Evolutionary conservation across 345 rosid species (phyloP).

Genomic region (Schrenkiella parvula): DNA sequence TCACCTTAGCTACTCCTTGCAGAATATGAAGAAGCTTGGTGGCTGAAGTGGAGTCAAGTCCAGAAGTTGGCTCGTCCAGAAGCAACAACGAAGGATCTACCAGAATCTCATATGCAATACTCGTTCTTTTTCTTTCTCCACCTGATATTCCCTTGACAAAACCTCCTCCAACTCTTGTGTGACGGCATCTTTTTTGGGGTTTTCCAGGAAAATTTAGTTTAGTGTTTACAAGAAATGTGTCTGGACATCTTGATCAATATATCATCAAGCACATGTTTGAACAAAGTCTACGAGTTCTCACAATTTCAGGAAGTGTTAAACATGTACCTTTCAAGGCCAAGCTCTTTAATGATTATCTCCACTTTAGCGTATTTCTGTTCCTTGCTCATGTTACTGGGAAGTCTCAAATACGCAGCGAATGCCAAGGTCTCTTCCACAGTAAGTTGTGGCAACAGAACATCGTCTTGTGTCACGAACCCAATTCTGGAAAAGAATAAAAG

Average conservation of each 20-base stretch:
- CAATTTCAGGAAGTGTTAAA: neutral
- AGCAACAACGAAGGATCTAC: conserved; percentile 89
- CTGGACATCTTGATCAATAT: neutral
- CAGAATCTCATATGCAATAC: conserved; percentile 86
- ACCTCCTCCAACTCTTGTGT: conserved; percentile 78
- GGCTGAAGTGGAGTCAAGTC: conserved; percentile 94
- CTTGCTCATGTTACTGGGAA: conserved; percentile 73
- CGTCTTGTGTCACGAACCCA: conserved; percentile 97
- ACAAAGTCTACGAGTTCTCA: neutral
- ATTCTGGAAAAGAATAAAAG: conserved; percentile 44
- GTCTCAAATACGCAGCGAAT: conserved; percentile 84
- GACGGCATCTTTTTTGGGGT: conserved; percentile 60
- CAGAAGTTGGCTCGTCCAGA: conserved; percentile 96
- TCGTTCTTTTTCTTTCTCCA: conserved; percentile 96
- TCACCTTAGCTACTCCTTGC: conserved; percentile 79
- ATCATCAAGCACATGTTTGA: neutral
- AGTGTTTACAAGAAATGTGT: neutral
- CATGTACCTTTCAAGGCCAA: conserved; percentile 84
- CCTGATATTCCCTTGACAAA: conserved; percentile 93
- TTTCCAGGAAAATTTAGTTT: neutral
- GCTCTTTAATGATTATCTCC: conserved; percentile 76
- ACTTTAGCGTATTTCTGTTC: conserved; percentile 74
- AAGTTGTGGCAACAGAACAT: conserved; percentile 84
- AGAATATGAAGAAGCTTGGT: conserved; percentile 74
- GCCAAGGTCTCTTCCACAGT: conserved; percentile 90